Evolutionary conservation across 495 filamentous ascomycete species (phyloP), one percentile per base, ranked within the genome.

Genomic region (Xylaria grammica): DNA sequence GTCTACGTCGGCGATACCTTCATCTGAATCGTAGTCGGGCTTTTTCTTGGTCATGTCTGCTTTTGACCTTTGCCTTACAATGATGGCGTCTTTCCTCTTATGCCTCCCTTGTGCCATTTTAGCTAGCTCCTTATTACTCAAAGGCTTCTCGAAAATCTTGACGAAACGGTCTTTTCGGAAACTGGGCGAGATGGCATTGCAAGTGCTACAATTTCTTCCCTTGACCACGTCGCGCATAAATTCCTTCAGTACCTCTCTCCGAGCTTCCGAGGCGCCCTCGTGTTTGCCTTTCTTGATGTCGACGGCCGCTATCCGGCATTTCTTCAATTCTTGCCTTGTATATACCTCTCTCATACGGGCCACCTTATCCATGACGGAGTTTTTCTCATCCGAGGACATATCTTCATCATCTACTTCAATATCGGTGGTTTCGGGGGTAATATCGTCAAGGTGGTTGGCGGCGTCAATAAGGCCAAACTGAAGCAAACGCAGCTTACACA

Each of bases 101-200:
- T 90, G 86, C 22, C 88, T 90, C 22, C 82, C 84, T 64, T 90
- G 86, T 3, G 84, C 72, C 87, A 95, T 97, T 36, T 88, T 84
- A 10, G 86, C 84, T 68, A 83, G 86, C 5, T 91, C 85, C 74
- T 94, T 97, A 24, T 80, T 69, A 26, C 78, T 75, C 44, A 98
- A 76, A 5, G 89, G 82, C 70, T 92, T 94, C 69, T 93, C 87
- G 76, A 97, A 99, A 57, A 99, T 95, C 76, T 97, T 98, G 66
- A 90, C 88, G 72, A 84, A 93, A 27, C 88, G 84, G 65, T 98
- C 94, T 70, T 94, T 96, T 67, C 93, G 86, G 75, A 90, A 97
- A 5, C 75, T 79, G 20, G 93, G 92, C 24, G 91, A 90, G 38
- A 92, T 85, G 49, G 86, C 89, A 71, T 74, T 74, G 56, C 96